Conservation (phyloP, 1,284 basidiomycete genomes). For the Microbotryomycetes sp. region DNA sequence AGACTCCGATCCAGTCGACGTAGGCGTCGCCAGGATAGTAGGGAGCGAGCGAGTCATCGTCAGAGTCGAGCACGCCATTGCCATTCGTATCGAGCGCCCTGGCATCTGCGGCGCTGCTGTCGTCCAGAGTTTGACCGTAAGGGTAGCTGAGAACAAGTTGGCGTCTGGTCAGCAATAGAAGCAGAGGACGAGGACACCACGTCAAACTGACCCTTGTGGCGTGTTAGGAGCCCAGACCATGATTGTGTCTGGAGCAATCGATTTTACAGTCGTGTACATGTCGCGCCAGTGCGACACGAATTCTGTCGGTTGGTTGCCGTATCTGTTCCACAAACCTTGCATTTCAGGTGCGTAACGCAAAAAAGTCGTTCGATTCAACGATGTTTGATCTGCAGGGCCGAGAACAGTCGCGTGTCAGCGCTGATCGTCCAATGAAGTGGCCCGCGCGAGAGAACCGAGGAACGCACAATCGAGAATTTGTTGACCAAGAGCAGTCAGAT, state of each 20-base stretch:
- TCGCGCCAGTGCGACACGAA: constrained; percentile 33
- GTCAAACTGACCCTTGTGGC: constrained; percentile 28
- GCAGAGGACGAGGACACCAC: neutral
- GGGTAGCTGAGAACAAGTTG: constrained; percentile 31
- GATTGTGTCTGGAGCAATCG: constrained; percentile 34
- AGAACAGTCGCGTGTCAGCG: neutral
- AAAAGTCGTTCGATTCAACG: constrained; percentile 36
- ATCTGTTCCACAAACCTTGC: constrained; percentile 40
- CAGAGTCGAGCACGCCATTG: constrained; percentile 30
- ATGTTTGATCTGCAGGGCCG: constrained; percentile 28
- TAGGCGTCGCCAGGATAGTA: constrained; percentile 39
- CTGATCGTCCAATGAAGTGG: no score
- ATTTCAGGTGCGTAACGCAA: constrained; percentile 41
- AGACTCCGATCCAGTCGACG: constrained; percentile 42
- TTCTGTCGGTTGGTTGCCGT: constrained; percentile 37
- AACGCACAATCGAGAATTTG: constrained; percentile 35
- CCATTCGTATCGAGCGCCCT: constrained; percentile 38
- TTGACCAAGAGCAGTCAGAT: constrained; percentile 34
- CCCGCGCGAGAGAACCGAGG: neutral
- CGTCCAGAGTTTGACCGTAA: constrained; percentile 28
- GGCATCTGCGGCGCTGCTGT: constrained; percentile 29
- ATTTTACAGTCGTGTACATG: constrained; percentile 37
- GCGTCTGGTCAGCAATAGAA: constrained; percentile 1
- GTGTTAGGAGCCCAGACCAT: constrained; percentile 42
- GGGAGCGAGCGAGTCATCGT: constrained; percentile 37